These are phyloP conservation scores for Astragalus glycyphyllos DNA, from an alignment of 306 rosid genomes.

Conservation along the genomic window DNA sequence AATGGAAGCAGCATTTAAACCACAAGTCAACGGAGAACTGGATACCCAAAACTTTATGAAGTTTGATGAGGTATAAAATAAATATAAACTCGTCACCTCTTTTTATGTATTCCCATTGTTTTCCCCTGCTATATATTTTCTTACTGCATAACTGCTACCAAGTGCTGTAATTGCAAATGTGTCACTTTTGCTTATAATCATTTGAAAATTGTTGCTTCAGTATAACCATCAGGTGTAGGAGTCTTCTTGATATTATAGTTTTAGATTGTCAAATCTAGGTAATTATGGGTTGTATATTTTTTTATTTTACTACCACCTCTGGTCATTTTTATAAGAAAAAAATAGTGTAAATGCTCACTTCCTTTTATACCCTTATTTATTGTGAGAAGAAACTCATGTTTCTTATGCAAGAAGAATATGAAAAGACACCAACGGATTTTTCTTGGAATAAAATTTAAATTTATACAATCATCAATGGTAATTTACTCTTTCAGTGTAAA, in stretches of 20 bases:
- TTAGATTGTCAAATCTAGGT: conserved; percentile 32
- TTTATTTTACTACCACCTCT: conserved; percentile 2
- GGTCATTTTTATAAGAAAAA: no score
- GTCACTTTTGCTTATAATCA: conserved; percentile 22
- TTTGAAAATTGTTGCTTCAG: conserved; percentile 28
- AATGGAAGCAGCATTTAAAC: conserved; percentile 96
- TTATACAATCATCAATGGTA: no score
- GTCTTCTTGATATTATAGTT: conserved; percentile 33
- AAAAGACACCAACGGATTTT: no score
- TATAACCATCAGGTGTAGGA: conserved; percentile 1
- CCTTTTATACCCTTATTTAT: no score
- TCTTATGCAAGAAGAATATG: no score
- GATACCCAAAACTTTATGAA: conserved; percentile 99
- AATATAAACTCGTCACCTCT: conserved; percentile 37
- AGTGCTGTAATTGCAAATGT: conserved; percentile 22
- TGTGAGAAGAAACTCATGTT: no score
- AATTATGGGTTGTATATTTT: conserved; percentile 21
- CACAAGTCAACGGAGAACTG: conserved; percentile 94
- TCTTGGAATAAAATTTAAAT: no score
- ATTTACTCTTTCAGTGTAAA: no score
- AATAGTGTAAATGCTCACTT: no score
- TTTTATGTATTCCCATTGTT: not conserved
- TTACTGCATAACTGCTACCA: conserved; percentile 22
- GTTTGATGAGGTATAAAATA: conserved; percentile 85
- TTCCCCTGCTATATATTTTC: not conserved